Evolutionary conservation across 768 basidiomycete species (phyloP), one percentile per base, ranked within the genome.

Genomic region (Boletus rubescentipes): DNA sequence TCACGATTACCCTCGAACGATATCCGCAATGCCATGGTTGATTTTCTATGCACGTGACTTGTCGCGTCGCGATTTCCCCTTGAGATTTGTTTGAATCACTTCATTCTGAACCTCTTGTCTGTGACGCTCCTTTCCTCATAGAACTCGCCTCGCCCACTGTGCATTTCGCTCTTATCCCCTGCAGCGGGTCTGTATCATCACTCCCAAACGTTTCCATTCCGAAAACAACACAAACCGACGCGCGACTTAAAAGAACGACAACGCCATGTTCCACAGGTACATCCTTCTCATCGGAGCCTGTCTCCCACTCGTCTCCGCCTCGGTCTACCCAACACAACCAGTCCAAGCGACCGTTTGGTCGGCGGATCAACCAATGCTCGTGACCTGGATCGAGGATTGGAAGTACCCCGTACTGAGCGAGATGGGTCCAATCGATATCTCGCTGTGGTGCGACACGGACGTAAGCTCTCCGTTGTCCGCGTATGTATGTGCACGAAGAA

Each of bases 351-450:
- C 82, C 0, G 71, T 75, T 3, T 77, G 77, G 55, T 61, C 64
- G 30, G 73, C 79, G 34, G 83, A 81, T 9, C 67, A 73, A 38
- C 67, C 72, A 5, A 72, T 72, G 21, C 37, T 62, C 9, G 62
- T 84, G 4, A 74, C 64, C 4, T 87, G 85, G 85, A 67, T 64
- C 35, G 83, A 86, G 37, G 78, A 82, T 40, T 63, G 67, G 7
- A 63, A 41, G 1, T 56, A 57, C 9, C 84, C 85, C 0, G 60
- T 61, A 20, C 54, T 86, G 7, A 49, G 51, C 31, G 63, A 75
- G 12, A 76, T 82, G 68, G 76, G 78, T 1, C 54, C 57, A 1
- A 48, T 84, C 23, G 66, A 67, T 8, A 76, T 87, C 9, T 73
- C 80, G 37, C 70, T 87, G 5, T 80, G 75, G 61, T 61, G 67